Percentiles rank a stretch among this genome's conserved stretches.
Conservation (phyloP, 192 early-diverging fungal genomes). For the Polychytrium aggregatum region DNA sequence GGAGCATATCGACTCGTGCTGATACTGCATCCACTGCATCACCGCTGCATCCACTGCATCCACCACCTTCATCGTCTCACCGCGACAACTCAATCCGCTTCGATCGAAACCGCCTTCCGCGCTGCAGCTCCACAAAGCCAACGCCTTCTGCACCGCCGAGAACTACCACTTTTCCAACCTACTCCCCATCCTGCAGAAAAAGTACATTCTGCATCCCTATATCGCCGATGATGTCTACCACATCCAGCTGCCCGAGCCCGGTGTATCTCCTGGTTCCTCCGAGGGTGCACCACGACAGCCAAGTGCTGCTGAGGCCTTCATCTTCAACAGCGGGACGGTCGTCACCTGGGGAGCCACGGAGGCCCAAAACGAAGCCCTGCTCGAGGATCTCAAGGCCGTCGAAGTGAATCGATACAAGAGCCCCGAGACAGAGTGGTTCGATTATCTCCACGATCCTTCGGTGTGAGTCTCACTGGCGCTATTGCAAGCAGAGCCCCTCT, state of each 20-base stretch:
- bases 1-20: too few species aligned
- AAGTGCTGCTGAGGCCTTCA: slow-evolving; percentile 28
- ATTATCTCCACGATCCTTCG: slow-evolving; percentile 26
- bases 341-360: slow-evolving; percentile 44
- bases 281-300: neutral
- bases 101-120: too few species aligned
- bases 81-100: too few species aligned
- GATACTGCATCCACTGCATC: too few species aligned
- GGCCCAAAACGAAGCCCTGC: slow-evolving; percentile 20
- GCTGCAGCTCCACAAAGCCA: slow-evolving; percentile 17
- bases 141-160: slow-evolving; percentile 42
- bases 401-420: slow-evolving; percentile 24
- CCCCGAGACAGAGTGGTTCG: slow-evolving; percentile 39
- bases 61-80: too few species aligned
- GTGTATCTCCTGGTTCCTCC: too few species aligned
- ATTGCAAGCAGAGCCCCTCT: too few species aligned
- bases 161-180: slow-evolving; percentile 33
- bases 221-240: slow-evolving; percentile 49
- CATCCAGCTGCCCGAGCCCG: slow-evolving; percentile 12
- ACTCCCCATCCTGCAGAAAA: slow-evolving; percentile 26
- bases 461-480: slow-evolving; percentile 19
- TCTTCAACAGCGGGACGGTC: slow-evolving; percentile 41
- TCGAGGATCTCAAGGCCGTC: slow-evolving; percentile 26
- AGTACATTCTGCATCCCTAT: slow-evolving; percentile 30
- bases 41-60: too few species aligned